These are phyloP conservation scores for Sanghuangporus sanghuang DNA, from an alignment of 1,284 basidiomycete species.

Conservation along the genomic window DNA sequence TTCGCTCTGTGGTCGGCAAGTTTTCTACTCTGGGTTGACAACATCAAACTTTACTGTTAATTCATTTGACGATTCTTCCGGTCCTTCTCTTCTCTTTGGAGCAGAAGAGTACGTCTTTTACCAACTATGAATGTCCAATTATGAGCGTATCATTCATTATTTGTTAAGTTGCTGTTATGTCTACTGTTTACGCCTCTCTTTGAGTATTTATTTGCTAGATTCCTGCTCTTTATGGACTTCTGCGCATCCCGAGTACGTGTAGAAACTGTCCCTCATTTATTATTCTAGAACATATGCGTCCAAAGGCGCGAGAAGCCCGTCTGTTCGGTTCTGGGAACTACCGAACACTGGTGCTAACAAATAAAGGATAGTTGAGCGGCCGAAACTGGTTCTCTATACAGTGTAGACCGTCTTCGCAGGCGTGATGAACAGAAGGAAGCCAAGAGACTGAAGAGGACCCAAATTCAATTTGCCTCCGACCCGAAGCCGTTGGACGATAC, in stretches of 20 bases:
- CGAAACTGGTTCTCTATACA: neutral
- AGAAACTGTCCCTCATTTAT: neutral
- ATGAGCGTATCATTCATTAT: too few species aligned
- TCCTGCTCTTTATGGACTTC: too few species aligned
- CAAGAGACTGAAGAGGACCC: neutral
- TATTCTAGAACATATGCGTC: neutral
- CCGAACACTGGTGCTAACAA: neutral
- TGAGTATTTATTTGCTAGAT: too few species aligned
- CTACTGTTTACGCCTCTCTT: too few species aligned
- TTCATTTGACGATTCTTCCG: neutral
- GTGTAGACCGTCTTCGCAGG: neutral
- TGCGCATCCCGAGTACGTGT: too few species aligned
- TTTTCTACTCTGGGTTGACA: neutral
- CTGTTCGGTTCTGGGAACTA: neutral
- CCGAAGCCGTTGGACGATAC: neutral
- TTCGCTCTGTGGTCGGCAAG: too few species aligned
- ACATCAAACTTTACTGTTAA: neutral
- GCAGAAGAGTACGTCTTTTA: neutral
- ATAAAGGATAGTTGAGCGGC: constrained; percentile 1
- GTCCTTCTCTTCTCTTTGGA: neutral
- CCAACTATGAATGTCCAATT: too few species aligned
- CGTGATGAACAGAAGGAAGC: neutral
- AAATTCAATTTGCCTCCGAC: neutral
- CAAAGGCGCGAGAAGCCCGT: neutral
- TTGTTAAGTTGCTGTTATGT: too few species aligned